phyloP scores from a whole-genome alignment of 208 protist genomes.

The Trypanosoma grayi region DNA sequence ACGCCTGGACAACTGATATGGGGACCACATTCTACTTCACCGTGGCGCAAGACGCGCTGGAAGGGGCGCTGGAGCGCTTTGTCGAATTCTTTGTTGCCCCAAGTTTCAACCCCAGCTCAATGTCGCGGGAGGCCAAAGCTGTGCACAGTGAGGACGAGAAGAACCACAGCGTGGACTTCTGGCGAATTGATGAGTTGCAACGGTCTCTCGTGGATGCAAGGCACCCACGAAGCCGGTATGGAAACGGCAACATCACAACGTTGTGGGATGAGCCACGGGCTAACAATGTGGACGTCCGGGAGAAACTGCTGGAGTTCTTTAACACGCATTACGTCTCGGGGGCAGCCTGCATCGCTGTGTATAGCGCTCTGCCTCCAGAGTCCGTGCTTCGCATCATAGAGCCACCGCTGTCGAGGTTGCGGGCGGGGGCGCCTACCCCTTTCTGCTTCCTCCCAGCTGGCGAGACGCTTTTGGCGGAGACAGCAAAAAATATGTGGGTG shows the following conservation, averaged over 20 bases:
- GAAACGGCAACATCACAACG: constrained; percentile 86
- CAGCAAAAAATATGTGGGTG: constrained; percentile 30
- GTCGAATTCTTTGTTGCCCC: constrained; percentile 93
- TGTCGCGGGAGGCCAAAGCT: constrained; percentile 88
- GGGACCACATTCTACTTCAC: constrained; percentile 91
- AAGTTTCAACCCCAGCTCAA: constrained; percentile 70
- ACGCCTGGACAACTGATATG: constrained; percentile 82
- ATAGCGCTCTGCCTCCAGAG: constrained; percentile 39
- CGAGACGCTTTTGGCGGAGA: constrained; percentile 24
- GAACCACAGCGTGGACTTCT: constrained; percentile 86
- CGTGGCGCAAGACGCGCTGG: constrained; percentile 58
- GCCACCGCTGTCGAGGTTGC: constrained; percentile 44
- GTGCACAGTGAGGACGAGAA: constrained; percentile 94
- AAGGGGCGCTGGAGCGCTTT: constrained; percentile 90
- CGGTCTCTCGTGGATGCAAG: constrained; percentile 42
- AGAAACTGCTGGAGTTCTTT: constrained; percentile 69
- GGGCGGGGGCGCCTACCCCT: constrained; percentile 17
- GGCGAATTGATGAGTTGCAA: constrained; percentile 72
- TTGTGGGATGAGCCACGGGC: constrained; percentile 53
- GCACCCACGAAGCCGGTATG: constrained; percentile 84
- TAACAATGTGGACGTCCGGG: constrained; percentile 59
- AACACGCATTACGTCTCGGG: constrained; percentile 56
- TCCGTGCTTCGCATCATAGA: constrained; percentile 44
- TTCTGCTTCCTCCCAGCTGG: constrained; percentile 28
- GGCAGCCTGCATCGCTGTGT: constrained; percentile 44